Conservation (phyloP, 192 early-diverging fungal genomes). For the Cetraspora pellucida region DNA sequence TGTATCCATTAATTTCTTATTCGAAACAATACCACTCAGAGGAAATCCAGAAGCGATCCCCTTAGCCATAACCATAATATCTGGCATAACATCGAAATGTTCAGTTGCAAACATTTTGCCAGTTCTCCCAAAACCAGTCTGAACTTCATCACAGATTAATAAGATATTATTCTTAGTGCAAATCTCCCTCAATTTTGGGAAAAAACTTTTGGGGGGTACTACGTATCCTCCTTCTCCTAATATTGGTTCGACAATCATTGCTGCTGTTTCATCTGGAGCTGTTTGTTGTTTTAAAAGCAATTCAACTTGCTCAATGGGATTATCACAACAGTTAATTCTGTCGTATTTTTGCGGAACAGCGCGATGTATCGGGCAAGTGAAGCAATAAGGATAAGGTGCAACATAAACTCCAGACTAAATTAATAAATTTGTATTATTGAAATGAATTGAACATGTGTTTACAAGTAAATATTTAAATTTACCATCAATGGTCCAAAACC, state of each 20-base stretch:
- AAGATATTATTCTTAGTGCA: constrained; percentile 48
- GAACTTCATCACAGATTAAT: constrained; percentile 49
- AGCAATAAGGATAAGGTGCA: constrained; percentile 43
- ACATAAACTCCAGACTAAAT: constrained; percentile 45
- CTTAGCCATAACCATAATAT: constrained; percentile 53
- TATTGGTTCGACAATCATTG: constrained; percentile 47
- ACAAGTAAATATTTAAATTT: not conserved
- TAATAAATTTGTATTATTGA: not conserved
- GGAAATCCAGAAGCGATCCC: constrained; percentile 52
- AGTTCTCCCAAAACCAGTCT: constrained; percentile 49
- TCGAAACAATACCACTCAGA: constrained; percentile 44
- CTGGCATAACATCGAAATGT: constrained; percentile 41
- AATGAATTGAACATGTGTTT: too few species aligned
- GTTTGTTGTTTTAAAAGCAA: constrained; percentile 45
- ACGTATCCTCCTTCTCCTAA: constrained; percentile 53
- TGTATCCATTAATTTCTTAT: constrained; percentile 45
- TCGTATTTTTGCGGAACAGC: constrained; percentile 36
- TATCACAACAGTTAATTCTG: constrained; percentile 40
- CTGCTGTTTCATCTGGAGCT: constrained; percentile 47
- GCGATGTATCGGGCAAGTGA: constrained; percentile 43
- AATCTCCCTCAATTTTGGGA: constrained; percentile 39
- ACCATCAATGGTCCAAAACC: constrained; percentile 49
- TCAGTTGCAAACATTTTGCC: constrained; percentile 53
- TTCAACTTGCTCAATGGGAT: constrained; percentile 45
- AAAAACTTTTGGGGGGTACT: constrained; percentile 41